These are phyloP conservation scores for Fimicolochytrium jonesii DNA, from an alignment of 192 early-diverging fungal genomes.

Conservation along the genomic window DNA sequence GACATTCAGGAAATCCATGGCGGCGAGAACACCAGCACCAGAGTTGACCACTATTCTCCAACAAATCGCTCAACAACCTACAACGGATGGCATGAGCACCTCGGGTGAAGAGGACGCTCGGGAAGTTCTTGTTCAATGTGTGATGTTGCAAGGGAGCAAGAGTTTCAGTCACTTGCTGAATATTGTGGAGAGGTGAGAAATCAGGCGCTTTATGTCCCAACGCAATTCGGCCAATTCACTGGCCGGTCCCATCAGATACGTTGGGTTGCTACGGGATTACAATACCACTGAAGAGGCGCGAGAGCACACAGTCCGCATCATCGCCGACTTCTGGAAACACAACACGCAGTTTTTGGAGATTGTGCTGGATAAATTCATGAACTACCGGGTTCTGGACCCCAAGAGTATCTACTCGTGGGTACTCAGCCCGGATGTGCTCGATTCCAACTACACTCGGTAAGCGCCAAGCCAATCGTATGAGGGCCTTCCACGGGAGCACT, in stretches of 20 bases:
- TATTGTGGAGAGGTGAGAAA: slow-evolving; percentile 76
- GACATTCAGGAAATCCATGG: slow-evolving; percentile 15
- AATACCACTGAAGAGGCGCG: slow-evolving; percentile 62
- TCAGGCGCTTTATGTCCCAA: no score
- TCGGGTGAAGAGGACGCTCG: no score
- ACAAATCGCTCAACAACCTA: slow-evolving; percentile 15
- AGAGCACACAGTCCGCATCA: slow-evolving; percentile 69
- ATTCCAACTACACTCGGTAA: slow-evolving; percentile 23
- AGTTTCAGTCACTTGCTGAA: slow-evolving; percentile 91
- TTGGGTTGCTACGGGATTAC: slow-evolving; percentile 55
- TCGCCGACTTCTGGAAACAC: slow-evolving; percentile 80
- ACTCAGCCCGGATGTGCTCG: slow-evolving; percentile 41
- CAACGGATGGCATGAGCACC: background rate
- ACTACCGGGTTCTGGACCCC: slow-evolving; percentile 91
- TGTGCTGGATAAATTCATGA: slow-evolving; percentile 88
- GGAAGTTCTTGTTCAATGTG: slow-evolving; percentile 74
- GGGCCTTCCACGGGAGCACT: no score
- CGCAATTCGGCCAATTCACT: no score
- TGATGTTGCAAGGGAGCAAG: slow-evolving; percentile 85
- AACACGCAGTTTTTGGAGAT: slow-evolving; percentile 92
- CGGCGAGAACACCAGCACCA: slow-evolving; percentile 11
- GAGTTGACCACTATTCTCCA: slow-evolving; percentile 19
- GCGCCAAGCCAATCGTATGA: slow-evolving; percentile 12
- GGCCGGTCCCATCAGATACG: slow-evolving; percentile 49
- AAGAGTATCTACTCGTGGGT: slow-evolving; percentile 75